Percentiles rank a stretch among this genome's conserved stretches.
Evolutionary conservation across 164 flowering plant genomes (phyloP).

Genomic region (Aristolochia contorta): DNA sequence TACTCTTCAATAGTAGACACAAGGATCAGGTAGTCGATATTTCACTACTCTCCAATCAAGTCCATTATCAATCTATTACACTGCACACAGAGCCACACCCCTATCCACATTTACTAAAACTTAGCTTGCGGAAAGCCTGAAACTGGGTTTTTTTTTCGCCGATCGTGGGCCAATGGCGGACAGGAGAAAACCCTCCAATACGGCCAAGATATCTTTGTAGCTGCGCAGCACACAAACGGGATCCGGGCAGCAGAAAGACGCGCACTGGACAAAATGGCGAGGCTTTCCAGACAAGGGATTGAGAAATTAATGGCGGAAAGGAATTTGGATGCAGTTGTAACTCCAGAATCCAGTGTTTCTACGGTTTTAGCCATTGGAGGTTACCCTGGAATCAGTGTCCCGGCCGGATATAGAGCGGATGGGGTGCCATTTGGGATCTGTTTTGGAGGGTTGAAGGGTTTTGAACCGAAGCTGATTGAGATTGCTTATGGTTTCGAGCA

Average conservation of each 20-base stretch:
- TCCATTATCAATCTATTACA: too few species aligned
- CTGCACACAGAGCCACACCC: too few species aligned
- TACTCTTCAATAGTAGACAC: constrained; percentile 36
- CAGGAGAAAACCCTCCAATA: constrained; percentile 27
- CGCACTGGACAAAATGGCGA: constrained; percentile 17
- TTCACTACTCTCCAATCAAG: too few species aligned
- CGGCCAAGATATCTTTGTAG: constrained; percentile 15
- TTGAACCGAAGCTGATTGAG: constrained; percentile 37
- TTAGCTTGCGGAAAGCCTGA: not conserved
- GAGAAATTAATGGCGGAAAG: constrained; percentile 33
- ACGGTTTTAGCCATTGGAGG: constrained; percentile 38
- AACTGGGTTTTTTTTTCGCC: not conserved
- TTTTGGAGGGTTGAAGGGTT: constrained; percentile 39
- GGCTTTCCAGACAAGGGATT: constrained; percentile 20
- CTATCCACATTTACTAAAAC: not conserved
- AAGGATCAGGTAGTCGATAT: constrained; percentile 23
- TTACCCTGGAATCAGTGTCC: constrained; percentile 40
- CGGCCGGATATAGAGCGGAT: constrained; percentile 33
- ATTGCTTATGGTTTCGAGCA: constrained; percentile 53
- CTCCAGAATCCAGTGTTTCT: constrained; percentile 6
- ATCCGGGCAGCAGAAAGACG: constrained; percentile 17
- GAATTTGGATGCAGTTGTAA: constrained; percentile 38
- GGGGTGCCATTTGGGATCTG: constrained; percentile 45
- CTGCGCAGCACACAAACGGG: constrained; percentile 26
- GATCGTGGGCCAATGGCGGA: not conserved